Evolutionary conservation across 495 filamentous ascomycete genomes (phyloP).

Genomic region (Aspergillus bridgeri): DNA sequence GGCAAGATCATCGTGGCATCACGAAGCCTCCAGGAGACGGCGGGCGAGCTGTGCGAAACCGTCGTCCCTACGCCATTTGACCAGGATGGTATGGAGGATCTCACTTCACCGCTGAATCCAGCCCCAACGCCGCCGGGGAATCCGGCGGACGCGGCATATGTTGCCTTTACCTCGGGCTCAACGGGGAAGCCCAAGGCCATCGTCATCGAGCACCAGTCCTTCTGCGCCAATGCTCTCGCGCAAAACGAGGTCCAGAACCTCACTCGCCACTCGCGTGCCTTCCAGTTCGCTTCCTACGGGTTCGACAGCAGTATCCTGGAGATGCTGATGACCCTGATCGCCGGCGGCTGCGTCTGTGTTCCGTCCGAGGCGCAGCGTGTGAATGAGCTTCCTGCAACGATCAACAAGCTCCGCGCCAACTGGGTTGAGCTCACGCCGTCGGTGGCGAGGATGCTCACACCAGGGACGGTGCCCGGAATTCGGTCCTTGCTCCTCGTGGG

Average conservation of each 20-base stretch:
- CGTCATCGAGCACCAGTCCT: constrained; percentile 48
- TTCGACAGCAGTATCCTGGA: constrained; percentile 20
- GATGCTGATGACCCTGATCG: constrained; percentile 10
- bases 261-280: constrained; percentile 13
- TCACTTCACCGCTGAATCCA: too few species aligned
- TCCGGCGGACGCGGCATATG: constrained; percentile 8
- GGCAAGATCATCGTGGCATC: too few species aligned
- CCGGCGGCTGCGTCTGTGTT: constrained; percentile 22
- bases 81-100: too few species aligned
- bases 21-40: too few species aligned
- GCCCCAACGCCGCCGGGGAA: too few species aligned
- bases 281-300: constrained; percentile 16
- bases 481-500: constrained; percentile 34
- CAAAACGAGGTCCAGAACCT: constrained; percentile 60
- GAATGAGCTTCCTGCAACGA: neutral
- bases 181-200: constrained; percentile 78
- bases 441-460: constrained; percentile 20
- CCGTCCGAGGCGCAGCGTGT: constrained; percentile 15
- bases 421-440: constrained; percentile 13
- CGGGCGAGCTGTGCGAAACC: too few species aligned
- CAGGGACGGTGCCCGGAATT: constrained; percentile 29
- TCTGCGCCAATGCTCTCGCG: neutral
- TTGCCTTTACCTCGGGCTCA: constrained; percentile 74
- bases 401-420: constrained; percentile 1
- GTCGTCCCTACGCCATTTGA: too few species aligned